Percentiles rank a stretch among this genome's conserved stretches.
These are phyloP conservation scores for Calycina marina DNA, from an alignment of 2,329 filamentous ascomycete genomes.

Conservation along the genomic window DNA sequence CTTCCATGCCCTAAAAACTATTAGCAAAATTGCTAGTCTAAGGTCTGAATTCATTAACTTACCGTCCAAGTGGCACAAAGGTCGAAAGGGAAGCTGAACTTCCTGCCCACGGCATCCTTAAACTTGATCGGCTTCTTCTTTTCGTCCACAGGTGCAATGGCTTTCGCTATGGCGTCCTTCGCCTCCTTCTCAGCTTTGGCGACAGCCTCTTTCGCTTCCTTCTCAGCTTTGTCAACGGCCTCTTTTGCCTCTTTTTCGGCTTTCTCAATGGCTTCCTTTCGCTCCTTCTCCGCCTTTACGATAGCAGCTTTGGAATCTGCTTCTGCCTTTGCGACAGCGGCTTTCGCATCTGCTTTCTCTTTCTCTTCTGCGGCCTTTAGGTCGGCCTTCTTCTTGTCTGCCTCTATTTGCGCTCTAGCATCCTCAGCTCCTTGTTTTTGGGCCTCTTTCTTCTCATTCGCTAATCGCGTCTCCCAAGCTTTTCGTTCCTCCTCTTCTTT, in stretches of 20 bases:
- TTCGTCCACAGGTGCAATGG: constrained; percentile 20
- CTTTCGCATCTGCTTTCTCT: constrained; percentile 14
- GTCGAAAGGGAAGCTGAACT: constrained; percentile 84
- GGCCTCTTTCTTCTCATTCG: constrained; percentile 10
- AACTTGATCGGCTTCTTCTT: constrained; percentile 60
- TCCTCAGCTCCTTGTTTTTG: constrained; percentile 2
- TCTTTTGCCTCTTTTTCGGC: constrained; percentile 25
- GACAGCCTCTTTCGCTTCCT: constrained; percentile 11
- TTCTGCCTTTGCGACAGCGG: constrained; percentile 16
- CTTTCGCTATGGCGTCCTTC: constrained; percentile 33
- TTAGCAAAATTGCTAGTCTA: constrained; percentile 21
- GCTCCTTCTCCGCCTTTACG: constrained; percentile 31
- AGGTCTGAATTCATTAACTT: constrained; percentile 25
- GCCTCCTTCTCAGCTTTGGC: constrained; percentile 25
- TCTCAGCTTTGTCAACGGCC: constrained; percentile 23
- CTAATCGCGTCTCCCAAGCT: constrained; percentile 8
- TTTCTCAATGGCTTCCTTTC: constrained; percentile 33
- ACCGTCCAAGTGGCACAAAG: constrained; percentile 75
- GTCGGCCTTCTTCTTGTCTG: constrained; percentile 9
- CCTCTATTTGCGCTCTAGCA: constrained; percentile 8
- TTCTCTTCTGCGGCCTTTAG: constrained; percentile 8
- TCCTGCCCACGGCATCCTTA: constrained; percentile 81
- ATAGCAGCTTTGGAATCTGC: constrained; percentile 30
- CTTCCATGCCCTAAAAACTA: constrained; percentile 58
- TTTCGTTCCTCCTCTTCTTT: constrained; percentile 11